Base-by-base conservation (phyloP, 2,329 filamentous ascomycete species). In the Botrytis fabae region DNA sequence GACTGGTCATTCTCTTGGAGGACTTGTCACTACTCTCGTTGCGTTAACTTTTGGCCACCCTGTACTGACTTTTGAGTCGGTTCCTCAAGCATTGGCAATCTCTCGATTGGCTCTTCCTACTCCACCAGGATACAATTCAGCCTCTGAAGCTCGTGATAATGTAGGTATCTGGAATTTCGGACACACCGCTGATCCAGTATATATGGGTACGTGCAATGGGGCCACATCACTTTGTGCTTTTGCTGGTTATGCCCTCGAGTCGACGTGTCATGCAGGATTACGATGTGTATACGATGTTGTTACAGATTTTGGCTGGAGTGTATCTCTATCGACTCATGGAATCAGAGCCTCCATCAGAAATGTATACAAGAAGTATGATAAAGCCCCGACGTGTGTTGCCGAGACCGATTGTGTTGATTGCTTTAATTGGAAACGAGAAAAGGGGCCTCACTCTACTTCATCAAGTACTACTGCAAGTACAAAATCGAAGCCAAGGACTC, bases 211-310 rank as follows among this genome's bases (percentile, higher is more conserved):
- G 0, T 98, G 95, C 83, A 97, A 97, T 78, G 93, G 92, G 32
- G 93, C 92, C 2, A 93, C 92, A 4, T 94, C 95, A 2, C 90
- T 91, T 14, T 98, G 95, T 82, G 95, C 94, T 0, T 96, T 74
- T 78, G 94, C 90, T 1, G 95, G 95, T 0, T 98, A 98, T 80
- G 94, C 95, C 2, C 88, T 98, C 86, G 93, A 98, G 82, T 92
- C 93, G 12, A 86, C 90, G 16, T 98, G 95, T 78, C 95, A 98
- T 78, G 92, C 93, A 0, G 95, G 95, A 14, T 87, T 88, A 69
- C 91, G 95, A 80, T 98, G 95, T 78, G 89, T 92, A 1, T 98
- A 97, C 80, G 95, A 98, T 78, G 96, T 95, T 0, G 94, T 98
- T 40, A 89, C 87, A 46, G 95, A 98, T 80, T 90, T 94, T 79